Evolutionary conservation across 2,329 filamentous ascomycete species (phyloP).

Genomic region (Ceratocystis cubensis): DNA sequence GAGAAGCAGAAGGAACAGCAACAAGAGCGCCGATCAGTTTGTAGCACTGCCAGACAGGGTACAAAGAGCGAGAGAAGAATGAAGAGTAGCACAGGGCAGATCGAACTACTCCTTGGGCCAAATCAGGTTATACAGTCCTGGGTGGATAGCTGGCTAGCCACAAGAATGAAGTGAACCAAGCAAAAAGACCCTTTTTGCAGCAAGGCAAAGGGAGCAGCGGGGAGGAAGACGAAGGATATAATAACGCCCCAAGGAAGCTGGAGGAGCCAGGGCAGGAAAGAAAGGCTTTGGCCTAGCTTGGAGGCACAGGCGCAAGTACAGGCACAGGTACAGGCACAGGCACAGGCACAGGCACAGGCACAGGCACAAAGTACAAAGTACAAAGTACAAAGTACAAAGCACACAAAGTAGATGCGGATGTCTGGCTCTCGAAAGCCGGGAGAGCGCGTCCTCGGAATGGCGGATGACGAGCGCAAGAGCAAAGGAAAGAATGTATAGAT

Average conservation of each 20-base stretch:
- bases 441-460: not conserved
- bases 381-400: not conserved
- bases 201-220: not conserved
- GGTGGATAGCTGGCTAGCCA: not conserved
- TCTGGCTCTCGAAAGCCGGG: not conserved
- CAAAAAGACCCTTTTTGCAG: not conserved
- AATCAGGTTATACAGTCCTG: conserved; percentile 1
- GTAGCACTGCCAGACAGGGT: not conserved
- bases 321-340: too few relatives aligned
- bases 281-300: too few relatives aligned
- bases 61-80: conserved; percentile 6
- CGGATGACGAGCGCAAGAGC: not conserved
- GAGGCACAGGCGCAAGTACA: too few relatives aligned
- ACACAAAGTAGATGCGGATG: not conserved
- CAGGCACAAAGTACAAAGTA: too few relatives aligned
- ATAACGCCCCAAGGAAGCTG: not conserved
- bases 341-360: too few relatives aligned
- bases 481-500: not conserved
- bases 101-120: not conserved
- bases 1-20: conserved; percentile 3
- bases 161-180: not conserved
- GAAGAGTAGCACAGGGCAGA: conserved; percentile 9
- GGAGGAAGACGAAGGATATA: not conserved
- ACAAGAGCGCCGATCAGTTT: conserved; percentile 1
- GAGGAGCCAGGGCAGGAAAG: not conserved